Evolutionary conservation across 805 yeast genomes (phyloP).

Genomic region (Wickerhamiella domercqiae): DNA sequence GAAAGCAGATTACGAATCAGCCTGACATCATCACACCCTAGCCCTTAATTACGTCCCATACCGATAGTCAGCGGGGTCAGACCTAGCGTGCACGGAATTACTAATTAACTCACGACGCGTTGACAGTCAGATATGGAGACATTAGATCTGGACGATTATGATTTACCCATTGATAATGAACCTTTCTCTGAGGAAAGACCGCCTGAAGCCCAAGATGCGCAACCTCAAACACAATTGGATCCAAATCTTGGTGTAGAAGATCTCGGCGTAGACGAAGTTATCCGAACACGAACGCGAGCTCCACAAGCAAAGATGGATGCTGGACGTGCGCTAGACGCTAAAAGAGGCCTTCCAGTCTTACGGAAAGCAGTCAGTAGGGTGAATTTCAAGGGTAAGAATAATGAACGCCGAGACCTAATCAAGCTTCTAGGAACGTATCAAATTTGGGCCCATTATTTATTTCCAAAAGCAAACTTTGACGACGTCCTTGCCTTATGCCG

Average conservation of each 20-base stretch:
- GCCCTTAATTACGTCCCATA: no score
- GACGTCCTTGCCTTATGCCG: slow-evolving; percentile 48
- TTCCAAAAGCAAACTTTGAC: slow-evolving; percentile 63
- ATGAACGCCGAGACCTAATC: slow-evolving; percentile 35
- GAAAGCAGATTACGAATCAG: no score
- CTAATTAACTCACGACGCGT: no score
- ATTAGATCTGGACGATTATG: slow-evolving; percentile 7
- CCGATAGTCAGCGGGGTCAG: no score
- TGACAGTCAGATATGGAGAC: slow-evolving; percentile 3
- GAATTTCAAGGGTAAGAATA: slow-evolving; percentile 27
- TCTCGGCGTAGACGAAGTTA: slow-evolving; percentile 14
- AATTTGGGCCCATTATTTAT: slow-evolving; percentile 60
- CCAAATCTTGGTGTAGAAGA: slow-evolving; percentile 16
- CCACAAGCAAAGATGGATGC: slow-evolving; percentile 29
- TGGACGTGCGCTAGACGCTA: slow-evolving; percentile 32
- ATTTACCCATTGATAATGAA: slow-evolving; percentile 2
- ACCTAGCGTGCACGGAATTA: no score
- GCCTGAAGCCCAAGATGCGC: neutral
- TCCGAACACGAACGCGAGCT: slow-evolving; percentile 3
- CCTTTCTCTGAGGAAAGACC: slow-evolving; percentile 1
- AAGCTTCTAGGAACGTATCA: slow-evolving; percentile 44
- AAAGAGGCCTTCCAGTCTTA: slow-evolving; percentile 43
- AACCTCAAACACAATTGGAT: slow-evolving; percentile 8
- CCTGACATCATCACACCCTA: no score
- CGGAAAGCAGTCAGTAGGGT: slow-evolving; percentile 20